phyloP scores from a whole-genome alignment of 2,329 filamentous ascomycete species.

The Magnaporthiopsis incrustans region DNA sequence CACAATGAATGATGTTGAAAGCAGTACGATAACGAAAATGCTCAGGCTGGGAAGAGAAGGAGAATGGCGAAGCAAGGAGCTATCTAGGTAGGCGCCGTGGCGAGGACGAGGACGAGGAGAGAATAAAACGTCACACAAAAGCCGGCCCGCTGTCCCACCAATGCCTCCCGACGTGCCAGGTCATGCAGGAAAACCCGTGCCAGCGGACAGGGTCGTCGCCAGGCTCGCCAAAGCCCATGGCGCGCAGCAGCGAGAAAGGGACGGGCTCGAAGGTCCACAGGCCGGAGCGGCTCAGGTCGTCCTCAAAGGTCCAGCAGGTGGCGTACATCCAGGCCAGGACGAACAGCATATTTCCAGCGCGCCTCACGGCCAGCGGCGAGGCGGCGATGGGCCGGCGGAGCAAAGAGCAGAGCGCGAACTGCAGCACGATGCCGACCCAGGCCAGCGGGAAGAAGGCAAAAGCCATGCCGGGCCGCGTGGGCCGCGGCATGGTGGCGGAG shows the following conservation, averaged over 20 bases:
- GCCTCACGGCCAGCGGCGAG: slow-evolving; percentile 28
- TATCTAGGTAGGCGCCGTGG: too few species aligned
- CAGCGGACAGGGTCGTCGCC: slow-evolving; percentile 63
- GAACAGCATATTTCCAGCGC: slow-evolving; percentile 52
- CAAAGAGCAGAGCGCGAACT: slow-evolving; percentile 33
- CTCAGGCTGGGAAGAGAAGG: not conserved
- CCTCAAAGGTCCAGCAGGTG: slow-evolving; percentile 57
- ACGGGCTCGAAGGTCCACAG: slow-evolving; percentile 77
- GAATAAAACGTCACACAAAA: not conserved
- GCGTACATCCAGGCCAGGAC: slow-evolving; percentile 58
- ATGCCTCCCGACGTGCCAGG: slow-evolving; percentile 48
- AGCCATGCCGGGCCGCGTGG: slow-evolving; percentile 42
- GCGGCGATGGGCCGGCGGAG: slow-evolving; percentile 8
- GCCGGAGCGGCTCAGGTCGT: slow-evolving; percentile 68
- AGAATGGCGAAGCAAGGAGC: too few species aligned
- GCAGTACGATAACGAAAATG: not conserved
- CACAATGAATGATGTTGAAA: not conserved
- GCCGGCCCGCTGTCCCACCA: slow-evolving; percentile 49
- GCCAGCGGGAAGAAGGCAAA: slow-evolving; percentile 67
- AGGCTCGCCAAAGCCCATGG: slow-evolving; percentile 52
- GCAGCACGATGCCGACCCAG: slow-evolving; percentile 54
- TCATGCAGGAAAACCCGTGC: slow-evolving; percentile 41
- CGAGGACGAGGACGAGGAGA: too few species aligned
- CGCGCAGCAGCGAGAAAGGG: slow-evolving; percentile 64
- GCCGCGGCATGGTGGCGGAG: slow-evolving; percentile 57